Percentiles rank a stretch among this genome's conserved stretches.
Conservation (phyloP, 2,329 filamentous ascomycete genomes). For the Arthrinium puccinioides region DNA sequence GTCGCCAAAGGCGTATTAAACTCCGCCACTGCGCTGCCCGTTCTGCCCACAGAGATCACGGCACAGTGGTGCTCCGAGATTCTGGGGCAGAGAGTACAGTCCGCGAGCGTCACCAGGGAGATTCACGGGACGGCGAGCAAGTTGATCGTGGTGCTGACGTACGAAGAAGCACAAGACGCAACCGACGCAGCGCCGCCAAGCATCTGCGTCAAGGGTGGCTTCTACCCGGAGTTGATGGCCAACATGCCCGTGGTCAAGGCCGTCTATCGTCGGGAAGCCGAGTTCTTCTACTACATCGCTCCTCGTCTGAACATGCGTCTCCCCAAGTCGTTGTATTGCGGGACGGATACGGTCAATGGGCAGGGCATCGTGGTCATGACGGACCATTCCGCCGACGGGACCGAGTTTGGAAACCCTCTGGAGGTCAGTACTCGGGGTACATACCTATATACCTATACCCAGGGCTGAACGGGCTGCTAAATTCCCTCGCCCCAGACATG, state of each 20-base stretch:
- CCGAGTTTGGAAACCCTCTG: background rate
- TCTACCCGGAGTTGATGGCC: conserved; percentile 6
- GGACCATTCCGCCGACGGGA: conserved; percentile 7
- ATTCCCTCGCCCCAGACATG: too few relatives aligned
- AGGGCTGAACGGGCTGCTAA: too few relatives aligned
- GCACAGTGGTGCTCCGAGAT: conserved; percentile 10
- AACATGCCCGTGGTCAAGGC: conserved; percentile 1
- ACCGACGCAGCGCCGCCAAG: conserved; percentile 3
- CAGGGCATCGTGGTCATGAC: conserved; percentile 13
- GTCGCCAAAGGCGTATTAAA: too few relatives aligned
- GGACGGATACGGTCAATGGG: conserved; percentile 8
- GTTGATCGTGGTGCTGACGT: conserved; percentile 8
- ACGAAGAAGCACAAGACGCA: too few relatives aligned
- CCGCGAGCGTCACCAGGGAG: conserved; percentile 5
- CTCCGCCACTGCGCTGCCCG: conserved; percentile 1
- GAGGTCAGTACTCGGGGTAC: background rate
- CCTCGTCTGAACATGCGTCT: conserved; percentile 9
- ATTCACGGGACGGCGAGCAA: conserved; percentile 13
- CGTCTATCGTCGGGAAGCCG: conserved; percentile 11
- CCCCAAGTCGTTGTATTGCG: conserved; percentile 7
- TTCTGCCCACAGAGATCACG: conserved; percentile 7
- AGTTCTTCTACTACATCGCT: conserved; percentile 12
- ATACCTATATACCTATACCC: background rate
- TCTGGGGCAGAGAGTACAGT: conserved; percentile 7
- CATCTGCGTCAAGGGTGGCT: conserved; percentile 14